Conservation (phyloP, 768 basidiomycete genomes). For the Ramaria rubella region DNA sequence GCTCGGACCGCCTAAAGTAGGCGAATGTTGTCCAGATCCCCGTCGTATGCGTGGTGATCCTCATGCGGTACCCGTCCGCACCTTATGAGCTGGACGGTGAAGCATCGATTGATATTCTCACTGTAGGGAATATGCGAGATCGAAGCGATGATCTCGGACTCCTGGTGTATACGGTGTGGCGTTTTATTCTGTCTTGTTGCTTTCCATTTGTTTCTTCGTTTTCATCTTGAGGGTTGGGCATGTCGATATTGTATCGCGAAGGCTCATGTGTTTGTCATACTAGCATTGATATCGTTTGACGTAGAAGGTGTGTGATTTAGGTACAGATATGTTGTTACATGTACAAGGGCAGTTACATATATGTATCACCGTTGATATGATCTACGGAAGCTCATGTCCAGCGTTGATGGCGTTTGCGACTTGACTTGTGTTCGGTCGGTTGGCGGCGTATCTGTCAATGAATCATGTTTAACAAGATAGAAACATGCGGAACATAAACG, state of each 20-base stretch:
- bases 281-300: background rate
- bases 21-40: constrained; percentile 1
- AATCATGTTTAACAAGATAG: background rate
- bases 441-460: constrained; percentile 58
- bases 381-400: constrained; percentile 56
- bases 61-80: background rate
- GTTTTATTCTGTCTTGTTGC: background rate
- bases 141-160: too few relatives aligned
- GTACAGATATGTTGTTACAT: background rate
- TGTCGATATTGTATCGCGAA: background rate
- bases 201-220: background rate
- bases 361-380: background rate
- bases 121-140: background rate
- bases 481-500: background rate
- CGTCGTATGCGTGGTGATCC: constrained; percentile 1
- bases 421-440: constrained; percentile 70
- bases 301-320: background rate
- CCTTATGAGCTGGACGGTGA: background rate
- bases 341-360: background rate
- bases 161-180: background rate
- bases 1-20: background rate
- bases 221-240: background rate
- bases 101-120: background rate
- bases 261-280: background rate
- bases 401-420: constrained; percentile 71